Base-by-base conservation (phyloP, 768 basidiomycete species). In the Tricholoma saponaceum region DNA sequence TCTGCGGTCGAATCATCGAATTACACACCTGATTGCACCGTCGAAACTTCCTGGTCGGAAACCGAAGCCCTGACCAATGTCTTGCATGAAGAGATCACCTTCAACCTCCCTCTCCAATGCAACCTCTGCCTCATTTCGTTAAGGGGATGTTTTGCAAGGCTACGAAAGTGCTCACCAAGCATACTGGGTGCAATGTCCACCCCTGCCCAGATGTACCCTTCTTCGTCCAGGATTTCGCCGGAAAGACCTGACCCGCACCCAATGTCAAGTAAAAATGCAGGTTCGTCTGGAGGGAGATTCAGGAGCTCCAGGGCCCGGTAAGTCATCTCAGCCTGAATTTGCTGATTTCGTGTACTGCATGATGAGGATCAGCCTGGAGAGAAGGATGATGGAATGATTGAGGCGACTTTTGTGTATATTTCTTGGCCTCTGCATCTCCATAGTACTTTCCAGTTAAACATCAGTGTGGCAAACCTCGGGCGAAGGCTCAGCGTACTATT, bases 31-130 rank as follows among this genome's bases (percentile, higher is more conserved):
- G 67, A 99, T 98, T 5, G 93, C 95, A 39, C 96, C 97, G 69
- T 99, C 97, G 69, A 99, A 98, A 60, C 90, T 90, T 59, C 96
- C 97, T 56, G 97, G 92, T 39, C 97, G 83, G 72, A 97, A 99
- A 6, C 95, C 95, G 66, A 98, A 91, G 0, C 97, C 97, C 70
- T 99, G 97, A 0, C 97, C 97, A 43, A 98, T 97, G 67, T 99
- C 97, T 63, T 98, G 95, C 32, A 98, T 72, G 70, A 99, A 96
- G 22, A 99, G 75, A 71, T 99, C 97, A 2, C 97, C 97, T 61
- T 95, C 93, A 0, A 98, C 90, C 67, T 98, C 92, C 39, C 96
- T 79, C 69, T 98, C 94, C 52, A 99, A 75, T 7, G 97, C 97
- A 26, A 98, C 93, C 81, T 98, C 95, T 95, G 59, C 26, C 43